Evolutionary conservation across 805 yeast genomes (phyloP).

Genomic region (Myxozyma nipponensis): DNA sequence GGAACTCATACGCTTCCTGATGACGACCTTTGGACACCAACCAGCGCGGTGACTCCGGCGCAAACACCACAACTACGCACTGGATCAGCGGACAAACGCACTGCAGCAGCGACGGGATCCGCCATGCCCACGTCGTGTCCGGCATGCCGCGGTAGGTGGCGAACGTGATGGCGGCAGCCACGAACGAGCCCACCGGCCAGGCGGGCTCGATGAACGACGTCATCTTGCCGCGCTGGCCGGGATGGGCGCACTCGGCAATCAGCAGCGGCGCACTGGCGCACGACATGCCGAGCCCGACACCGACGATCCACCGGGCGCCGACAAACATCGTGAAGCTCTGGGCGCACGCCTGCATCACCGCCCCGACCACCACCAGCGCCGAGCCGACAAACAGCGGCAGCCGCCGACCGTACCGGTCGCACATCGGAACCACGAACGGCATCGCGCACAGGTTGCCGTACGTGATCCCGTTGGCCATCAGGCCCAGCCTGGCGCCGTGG

Average conservation of each 20-base stretch:
- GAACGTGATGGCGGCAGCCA: conserved; percentile 50
- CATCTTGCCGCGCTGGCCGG: conserved; percentile 11
- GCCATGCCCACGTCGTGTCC: conserved; percentile 45
- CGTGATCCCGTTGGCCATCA: conserved; percentile 42
- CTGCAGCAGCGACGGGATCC: conserved; percentile 53
- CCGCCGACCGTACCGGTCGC: conserved; percentile 45
- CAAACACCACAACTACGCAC: conserved; percentile 48
- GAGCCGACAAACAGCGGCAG: conserved; percentile 8
- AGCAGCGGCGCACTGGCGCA: conserved; percentile 7
- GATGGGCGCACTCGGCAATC: conserved; percentile 12
- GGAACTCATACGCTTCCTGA: conserved; percentile 50
- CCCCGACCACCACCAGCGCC: conserved; percentile 5
- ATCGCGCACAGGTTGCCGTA: conserved; percentile 40
- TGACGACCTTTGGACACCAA: conserved; percentile 54
- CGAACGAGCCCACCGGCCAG: conserved; percentile 43
- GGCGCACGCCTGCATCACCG: conserved; percentile 9
- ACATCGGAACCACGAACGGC: conserved; percentile 32
- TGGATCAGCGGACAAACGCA: conserved; percentile 46
- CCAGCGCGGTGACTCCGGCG: conserved; percentile 66
- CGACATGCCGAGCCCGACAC: conserved; percentile 8
- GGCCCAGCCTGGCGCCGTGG: conserved; percentile 40
- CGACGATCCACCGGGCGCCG: conserved; percentile 8
- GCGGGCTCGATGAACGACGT: conserved; percentile 8
- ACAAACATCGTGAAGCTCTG: conserved; percentile 15
- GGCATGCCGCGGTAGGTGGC: conserved; percentile 39